phyloP scores from a whole-genome alignment of 495 filamentous ascomycete species.

The Podospora pseudopauciseta region DNA sequence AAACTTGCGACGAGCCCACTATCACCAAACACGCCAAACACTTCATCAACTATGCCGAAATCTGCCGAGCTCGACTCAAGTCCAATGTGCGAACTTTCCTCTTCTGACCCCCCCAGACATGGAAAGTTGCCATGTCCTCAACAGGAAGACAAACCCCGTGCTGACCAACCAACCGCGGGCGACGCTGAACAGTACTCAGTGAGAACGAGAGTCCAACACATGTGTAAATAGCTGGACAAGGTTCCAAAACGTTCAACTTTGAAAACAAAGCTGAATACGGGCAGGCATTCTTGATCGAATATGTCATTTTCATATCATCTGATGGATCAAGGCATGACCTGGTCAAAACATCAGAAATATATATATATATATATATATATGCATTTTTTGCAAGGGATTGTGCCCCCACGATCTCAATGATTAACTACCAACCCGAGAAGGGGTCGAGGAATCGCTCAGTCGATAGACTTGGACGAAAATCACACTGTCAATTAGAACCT shows the following conservation, averaged over 20 bases:
- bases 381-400: too few species aligned
- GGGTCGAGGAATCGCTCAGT: too few species aligned
- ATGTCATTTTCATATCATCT: too few species aligned
- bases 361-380: too few species aligned
- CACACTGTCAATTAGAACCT: too few species aligned
- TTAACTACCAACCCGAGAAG: too few species aligned
- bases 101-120: background rate
- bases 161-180: constrained; percentile 13
- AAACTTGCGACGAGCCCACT: constrained; percentile 1
- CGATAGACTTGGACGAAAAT: too few species aligned
- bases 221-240: constrained; percentile 29
- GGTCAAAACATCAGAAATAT: too few species aligned
- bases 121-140: background rate
- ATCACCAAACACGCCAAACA: constrained; percentile 1
- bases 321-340: too few species aligned
- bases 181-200: constrained; percentile 20
- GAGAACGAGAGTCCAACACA: constrained; percentile 15
- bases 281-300: background rate
- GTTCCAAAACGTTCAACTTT: constrained; percentile 19
- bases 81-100: constrained; percentile 4
- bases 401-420: too few species aligned
- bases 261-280: background rate
- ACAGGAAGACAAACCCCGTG: background rate
- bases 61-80: constrained; percentile 24
- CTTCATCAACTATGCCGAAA: background rate